A percentile compares a stretch with the other conserved stretches of the same genome.
Evolutionary conservation across 2,329 filamentous ascomycete species (phyloP).

Genomic region (Colletotrichum siamense): DNA sequence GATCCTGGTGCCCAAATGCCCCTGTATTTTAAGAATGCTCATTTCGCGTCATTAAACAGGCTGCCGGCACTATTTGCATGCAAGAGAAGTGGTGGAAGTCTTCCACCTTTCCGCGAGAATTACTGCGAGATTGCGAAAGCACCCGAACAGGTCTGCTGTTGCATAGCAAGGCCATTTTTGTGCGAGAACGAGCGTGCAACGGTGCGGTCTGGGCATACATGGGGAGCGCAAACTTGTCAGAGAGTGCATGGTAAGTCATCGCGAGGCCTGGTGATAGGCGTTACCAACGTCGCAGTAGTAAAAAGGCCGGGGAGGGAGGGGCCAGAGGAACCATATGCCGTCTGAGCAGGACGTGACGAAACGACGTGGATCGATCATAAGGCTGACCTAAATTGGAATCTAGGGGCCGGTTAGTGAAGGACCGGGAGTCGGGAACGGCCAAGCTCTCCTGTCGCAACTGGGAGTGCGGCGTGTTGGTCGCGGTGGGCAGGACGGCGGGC

Average conservation of each 20-base stretch:
- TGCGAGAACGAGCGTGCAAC: constrained; percentile 30
- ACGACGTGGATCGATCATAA: constrained; percentile 11
- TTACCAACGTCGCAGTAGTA: not conserved
- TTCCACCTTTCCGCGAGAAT: constrained; percentile 70
- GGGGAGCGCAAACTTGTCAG: constrained; percentile 90
- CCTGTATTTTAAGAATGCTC: not conserved
- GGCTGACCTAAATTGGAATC: constrained; percentile 15
- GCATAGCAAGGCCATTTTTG: constrained; percentile 81
- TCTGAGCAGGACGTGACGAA: not conserved
- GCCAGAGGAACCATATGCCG: not conserved
- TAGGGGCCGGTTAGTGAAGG: constrained; percentile 80
- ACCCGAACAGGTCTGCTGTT: constrained; percentile 75
- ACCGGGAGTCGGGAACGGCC: constrained; percentile 68
- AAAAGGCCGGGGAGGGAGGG: not conserved
- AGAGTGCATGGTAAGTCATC: constrained; percentile 81
- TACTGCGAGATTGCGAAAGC: constrained; percentile 80
- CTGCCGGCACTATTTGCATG: constrained; percentile 84
- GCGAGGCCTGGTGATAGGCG: constrained; percentile 20
- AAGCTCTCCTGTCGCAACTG: constrained; percentile 91
- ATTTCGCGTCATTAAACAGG: constrained; percentile 41
- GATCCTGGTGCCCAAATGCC: constrained; percentile 12
- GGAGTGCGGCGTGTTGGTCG: constrained; percentile 90
- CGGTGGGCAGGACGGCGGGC: constrained; percentile 42
- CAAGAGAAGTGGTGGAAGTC: constrained; percentile 75
- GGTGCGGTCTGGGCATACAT: constrained; percentile 77